Conservation (phyloP, 495 filamentous ascomycete genomes). For the Wilcoxina mikolae region DNA sequence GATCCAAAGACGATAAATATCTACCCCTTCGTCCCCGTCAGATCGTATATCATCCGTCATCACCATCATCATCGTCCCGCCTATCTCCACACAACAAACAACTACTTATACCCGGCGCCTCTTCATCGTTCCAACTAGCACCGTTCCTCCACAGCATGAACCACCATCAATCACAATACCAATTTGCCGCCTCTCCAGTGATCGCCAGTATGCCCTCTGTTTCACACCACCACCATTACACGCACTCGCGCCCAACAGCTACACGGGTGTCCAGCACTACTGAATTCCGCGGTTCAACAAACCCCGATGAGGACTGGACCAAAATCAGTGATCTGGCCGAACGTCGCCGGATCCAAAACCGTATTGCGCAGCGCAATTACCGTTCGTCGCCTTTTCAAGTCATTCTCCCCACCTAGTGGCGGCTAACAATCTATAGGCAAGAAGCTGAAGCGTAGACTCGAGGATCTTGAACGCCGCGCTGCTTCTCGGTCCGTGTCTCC, state of each 20-base stretch:
- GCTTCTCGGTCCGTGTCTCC: conserved; percentile 52
- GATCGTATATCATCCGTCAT: not conserved
- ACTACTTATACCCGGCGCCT: not conserved
- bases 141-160: conserved; percentile 18
- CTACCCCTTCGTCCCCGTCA: not conserved
- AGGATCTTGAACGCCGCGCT: conserved; percentile 87
- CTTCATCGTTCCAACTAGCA: too few relatives aligned
- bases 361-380: conserved; percentile 96
- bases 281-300: conserved; percentile 90
- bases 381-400: conserved; percentile 47
- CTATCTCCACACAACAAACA: not conserved
- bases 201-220: conserved; percentile 16
- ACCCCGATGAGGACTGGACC: conserved; percentile 97
- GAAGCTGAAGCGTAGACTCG: conserved; percentile 94
- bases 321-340: conserved; percentile 97
- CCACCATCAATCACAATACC: conserved; percentile 20
- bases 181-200: conserved; percentile 14
- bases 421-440: conserved; percentile 50
- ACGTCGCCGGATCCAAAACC: conserved; percentile 86
- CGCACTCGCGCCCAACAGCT: conserved; percentile 1
- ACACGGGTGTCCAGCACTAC: conserved; percentile 25
- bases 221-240: conserved; percentile 8
- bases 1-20: conserved; percentile 4
- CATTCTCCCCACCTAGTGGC: not conserved
- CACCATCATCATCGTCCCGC: not conserved